These are phyloP conservation scores for Aureobasidium subglaciale DNA, from an alignment of 2,329 filamentous ascomycete genomes.

Conservation along the genomic window DNA sequence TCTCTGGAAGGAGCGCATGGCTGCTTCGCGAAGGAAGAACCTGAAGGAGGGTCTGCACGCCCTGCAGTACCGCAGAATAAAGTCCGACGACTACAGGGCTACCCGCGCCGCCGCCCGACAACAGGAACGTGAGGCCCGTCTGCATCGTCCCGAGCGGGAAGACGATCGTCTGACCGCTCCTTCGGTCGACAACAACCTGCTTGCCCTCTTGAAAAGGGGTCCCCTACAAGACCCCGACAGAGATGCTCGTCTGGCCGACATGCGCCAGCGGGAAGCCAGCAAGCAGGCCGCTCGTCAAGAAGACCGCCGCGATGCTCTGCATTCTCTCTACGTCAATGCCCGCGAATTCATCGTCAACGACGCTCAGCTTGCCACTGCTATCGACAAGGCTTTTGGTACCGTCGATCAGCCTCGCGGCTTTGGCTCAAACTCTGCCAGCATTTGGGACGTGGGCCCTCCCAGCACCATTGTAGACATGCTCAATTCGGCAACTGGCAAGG, in stretches of 20 bases:
- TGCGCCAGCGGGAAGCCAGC: slow-evolving; percentile 38
- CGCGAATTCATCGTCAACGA: slow-evolving; percentile 80
- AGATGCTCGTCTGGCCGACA: slow-evolving; percentile 25
- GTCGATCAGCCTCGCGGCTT: slow-evolving; percentile 37
- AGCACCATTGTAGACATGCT: slow-evolving; percentile 44
- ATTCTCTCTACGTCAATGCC: slow-evolving; percentile 85
- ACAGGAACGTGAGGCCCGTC: slow-evolving; percentile 41
- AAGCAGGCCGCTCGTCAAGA: slow-evolving; percentile 51
- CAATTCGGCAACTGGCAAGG: slow-evolving; percentile 25
- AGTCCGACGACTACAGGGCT: slow-evolving; percentile 31
- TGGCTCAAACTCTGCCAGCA: slow-evolving; percentile 39
- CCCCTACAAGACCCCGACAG: slow-evolving; percentile 17
- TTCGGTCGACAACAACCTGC: slow-evolving; percentile 42
- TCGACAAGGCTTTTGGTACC: slow-evolving; percentile 70
- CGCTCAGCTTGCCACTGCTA: slow-evolving; percentile 62
- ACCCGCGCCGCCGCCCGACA: slow-evolving; percentile 43
- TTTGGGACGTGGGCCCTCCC: slow-evolving; percentile 46
- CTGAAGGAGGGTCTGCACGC: slow-evolving; percentile 63
- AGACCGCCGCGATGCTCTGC: slow-evolving; percentile 55
- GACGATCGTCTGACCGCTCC: slow-evolving; percentile 71
- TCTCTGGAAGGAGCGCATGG: slow-evolving; percentile 66
- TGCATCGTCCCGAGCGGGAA: slow-evolving; percentile 60
- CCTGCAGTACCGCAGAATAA: slow-evolving; percentile 59
- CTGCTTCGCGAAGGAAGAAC: slow-evolving; percentile 62
- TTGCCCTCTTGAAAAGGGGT: slow-evolving; percentile 19